phyloP scores from a whole-genome alignment of 108 stramenopile species.

The Pelagomonas calceolata region DNA sequence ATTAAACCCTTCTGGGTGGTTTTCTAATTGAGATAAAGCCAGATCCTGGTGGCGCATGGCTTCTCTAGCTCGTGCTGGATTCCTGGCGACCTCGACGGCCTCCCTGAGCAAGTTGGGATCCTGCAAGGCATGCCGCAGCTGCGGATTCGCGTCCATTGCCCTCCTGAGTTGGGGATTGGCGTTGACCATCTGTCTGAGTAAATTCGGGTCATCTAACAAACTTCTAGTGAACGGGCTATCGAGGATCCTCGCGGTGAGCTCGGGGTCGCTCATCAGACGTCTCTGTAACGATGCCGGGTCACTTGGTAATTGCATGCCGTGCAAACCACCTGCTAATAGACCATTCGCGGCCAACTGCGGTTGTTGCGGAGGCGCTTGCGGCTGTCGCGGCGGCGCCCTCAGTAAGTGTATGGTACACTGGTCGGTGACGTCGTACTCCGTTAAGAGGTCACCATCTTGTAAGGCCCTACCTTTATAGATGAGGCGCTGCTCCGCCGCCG shows the following conservation, averaged over 20 bases:
- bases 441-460: conserved; percentile 46
- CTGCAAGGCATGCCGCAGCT: conserved; percentile 56
- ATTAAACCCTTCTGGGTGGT: conserved; percentile 82
- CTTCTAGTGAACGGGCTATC: conserved; percentile 68
- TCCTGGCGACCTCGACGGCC: conserved; percentile 82
- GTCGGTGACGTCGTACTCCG: neutral
- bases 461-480: conserved; percentile 86
- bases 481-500: conserved; percentile 64
- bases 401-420: conserved; percentile 5
- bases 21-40: conserved; percentile 84
- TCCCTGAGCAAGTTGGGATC: conserved; percentile 80
- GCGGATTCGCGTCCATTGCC: neutral
- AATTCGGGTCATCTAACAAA: conserved; percentile 74
- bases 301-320: conserved; percentile 1
- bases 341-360: neutral
- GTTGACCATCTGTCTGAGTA: conserved; percentile 70
- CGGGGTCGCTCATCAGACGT: conserved; percentile 40
- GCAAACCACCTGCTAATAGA: neutral
- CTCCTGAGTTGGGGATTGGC: conserved; percentile 56
- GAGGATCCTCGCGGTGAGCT: conserved; percentile 59
- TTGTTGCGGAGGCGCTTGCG: too few species aligned
- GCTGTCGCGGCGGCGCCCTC: neutral
- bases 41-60: conserved; percentile 84
- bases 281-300: conserved; percentile 20
- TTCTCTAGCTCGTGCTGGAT: conserved; percentile 67